A percentile compares a stretch with the other conserved stretches of the same genome.
Conservation (phyloP, 768 basidiomycete genomes). For the Serendipita vermifera region DNA sequence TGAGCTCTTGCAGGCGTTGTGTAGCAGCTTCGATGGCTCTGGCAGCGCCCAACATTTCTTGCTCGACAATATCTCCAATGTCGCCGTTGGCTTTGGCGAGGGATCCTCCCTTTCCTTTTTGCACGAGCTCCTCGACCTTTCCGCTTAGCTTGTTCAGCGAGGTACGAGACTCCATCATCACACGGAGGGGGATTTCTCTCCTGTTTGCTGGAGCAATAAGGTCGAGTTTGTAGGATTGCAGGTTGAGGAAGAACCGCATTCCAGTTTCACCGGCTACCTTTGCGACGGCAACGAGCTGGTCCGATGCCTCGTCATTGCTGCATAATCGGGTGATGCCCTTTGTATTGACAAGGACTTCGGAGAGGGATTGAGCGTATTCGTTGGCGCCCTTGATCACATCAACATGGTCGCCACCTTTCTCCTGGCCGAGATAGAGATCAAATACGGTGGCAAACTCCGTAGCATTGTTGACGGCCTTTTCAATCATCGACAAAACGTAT, state of each 20-base stretch:
- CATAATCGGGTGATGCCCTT: constrained; percentile 93
- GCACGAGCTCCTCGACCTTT: constrained; percentile 70
- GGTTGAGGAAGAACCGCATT: constrained; percentile 83
- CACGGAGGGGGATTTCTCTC: constrained; percentile 78
- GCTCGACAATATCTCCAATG: constrained; percentile 90
- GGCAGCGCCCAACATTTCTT: constrained; percentile 90
- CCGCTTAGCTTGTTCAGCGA: constrained; percentile 79
- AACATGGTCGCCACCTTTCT: constrained; percentile 85
- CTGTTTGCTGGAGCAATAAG: constrained; percentile 57
- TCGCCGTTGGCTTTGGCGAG: constrained; percentile 76
- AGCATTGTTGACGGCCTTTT: constrained; percentile 87
- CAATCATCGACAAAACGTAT: constrained; percentile 96
- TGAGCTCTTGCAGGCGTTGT: constrained; percentile 76
- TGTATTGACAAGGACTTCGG: constrained; percentile 84
- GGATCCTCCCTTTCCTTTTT: constrained; percentile 63
- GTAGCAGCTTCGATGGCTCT: constrained; percentile 90
- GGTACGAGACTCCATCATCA: constrained; percentile 72
- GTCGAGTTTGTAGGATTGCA: constrained; percentile 91
- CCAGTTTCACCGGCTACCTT: constrained; percentile 80
- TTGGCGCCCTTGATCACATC: constrained; percentile 97
- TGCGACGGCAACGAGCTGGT: constrained; percentile 76
- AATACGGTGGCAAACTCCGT: constrained; percentile 93
- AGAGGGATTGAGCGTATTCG: constrained; percentile 84
- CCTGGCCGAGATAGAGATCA: constrained; percentile 77
- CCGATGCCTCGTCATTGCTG: constrained; percentile 80